phyloP scores from a whole-genome alignment of 176 grass and related monocot genomes.

The Melocanna baccifera region DNA sequence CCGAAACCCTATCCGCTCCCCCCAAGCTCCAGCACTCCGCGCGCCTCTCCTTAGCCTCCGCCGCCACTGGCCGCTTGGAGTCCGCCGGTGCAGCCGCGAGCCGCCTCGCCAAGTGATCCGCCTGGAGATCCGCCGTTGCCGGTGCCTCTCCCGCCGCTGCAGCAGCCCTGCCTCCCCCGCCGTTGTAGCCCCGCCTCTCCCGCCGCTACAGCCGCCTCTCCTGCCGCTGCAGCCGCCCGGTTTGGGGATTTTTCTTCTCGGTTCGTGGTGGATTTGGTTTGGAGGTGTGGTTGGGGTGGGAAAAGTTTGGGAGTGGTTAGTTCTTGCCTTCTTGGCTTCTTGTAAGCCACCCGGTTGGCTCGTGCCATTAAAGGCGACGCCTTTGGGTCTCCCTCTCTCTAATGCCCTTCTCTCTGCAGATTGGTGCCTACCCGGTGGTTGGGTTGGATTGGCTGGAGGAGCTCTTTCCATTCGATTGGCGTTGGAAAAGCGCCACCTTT shows the following conservation, averaged over 20 bases:
- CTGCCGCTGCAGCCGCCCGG: too few species aligned
- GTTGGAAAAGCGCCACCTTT: constrained; percentile 8
- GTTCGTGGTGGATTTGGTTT: constrained; percentile 34
- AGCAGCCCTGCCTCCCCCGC: too few species aligned
- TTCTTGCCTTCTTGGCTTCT: constrained; percentile 51
- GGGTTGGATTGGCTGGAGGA: neutral
- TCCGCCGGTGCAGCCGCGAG: too few species aligned
- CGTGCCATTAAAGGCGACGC: constrained; percentile 46
- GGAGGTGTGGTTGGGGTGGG: constrained; percentile 33
- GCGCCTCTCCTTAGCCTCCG: too few species aligned
- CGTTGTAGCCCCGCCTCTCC: too few species aligned
- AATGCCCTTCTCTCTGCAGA: neutral
- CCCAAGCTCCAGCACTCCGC: too few species aligned
- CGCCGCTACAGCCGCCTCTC: too few species aligned
- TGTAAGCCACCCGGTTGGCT: constrained; percentile 10
- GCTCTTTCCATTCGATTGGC: neutral
- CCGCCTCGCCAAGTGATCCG: too few species aligned
- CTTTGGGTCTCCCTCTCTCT: neutral
- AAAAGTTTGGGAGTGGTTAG: constrained; percentile 31
- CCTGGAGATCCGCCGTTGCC: too few species aligned
- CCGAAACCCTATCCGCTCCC: too few species aligned
- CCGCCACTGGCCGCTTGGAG: too few species aligned
- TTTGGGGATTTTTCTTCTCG: neutral
- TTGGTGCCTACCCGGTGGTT: constrained; percentile 28
- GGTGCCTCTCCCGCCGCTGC: too few species aligned